phyloP scores from a whole-genome alignment of 2,329 filamentous ascomycete genomes.

The Colletotrichum noveboracense region DNA sequence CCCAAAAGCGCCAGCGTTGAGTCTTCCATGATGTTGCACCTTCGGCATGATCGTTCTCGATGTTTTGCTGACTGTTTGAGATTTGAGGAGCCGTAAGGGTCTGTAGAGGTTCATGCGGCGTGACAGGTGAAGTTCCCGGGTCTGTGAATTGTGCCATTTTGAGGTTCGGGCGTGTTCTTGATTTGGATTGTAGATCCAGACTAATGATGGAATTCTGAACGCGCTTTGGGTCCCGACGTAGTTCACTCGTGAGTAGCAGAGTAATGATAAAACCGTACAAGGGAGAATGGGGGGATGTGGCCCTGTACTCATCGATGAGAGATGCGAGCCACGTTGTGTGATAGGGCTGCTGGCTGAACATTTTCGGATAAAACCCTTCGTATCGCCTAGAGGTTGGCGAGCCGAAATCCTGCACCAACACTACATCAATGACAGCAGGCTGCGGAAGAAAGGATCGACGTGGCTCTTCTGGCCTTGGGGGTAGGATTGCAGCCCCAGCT shows the following conservation, averaged over 20 bases:
- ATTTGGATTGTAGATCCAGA: background rate
- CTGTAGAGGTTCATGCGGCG: background rate
- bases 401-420: background rate
- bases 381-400: background rate
- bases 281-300: background rate
- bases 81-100: background rate
- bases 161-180: background rate
- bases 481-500: background rate
- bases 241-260: background rate
- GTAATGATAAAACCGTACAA: background rate
- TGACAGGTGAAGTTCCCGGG: accelerated
- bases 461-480: background rate
- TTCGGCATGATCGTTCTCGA: background rate
- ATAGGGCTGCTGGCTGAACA: background rate
- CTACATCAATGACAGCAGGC: background rate
- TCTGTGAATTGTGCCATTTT: accelerated
- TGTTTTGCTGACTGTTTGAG: background rate
- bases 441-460: background rate
- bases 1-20: background rate
- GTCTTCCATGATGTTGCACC: background rate
- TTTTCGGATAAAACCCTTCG: background rate
- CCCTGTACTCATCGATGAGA: background rate
- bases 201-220: background rate
- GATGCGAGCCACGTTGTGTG: background rate
- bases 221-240: background rate